These are phyloP conservation scores for Isochrysis galbana DNA, from an alignment of 78 protist genomes.

Conservation along the genomic window DNA sequence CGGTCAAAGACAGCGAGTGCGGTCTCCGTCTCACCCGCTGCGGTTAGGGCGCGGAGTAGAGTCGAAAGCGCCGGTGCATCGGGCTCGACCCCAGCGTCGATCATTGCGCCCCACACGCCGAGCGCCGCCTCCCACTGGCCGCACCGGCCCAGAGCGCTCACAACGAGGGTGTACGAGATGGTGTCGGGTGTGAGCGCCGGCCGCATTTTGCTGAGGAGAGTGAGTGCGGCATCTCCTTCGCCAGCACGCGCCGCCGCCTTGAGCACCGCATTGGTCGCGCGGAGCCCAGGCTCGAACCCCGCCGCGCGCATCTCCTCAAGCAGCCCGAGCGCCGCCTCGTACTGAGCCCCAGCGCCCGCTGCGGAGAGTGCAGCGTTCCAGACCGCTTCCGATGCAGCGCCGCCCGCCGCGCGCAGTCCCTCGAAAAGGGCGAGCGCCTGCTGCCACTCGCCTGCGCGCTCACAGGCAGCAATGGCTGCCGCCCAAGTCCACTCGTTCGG, in stretches of 20 bases:
- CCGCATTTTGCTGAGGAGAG: background rate
- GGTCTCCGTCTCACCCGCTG: background rate
- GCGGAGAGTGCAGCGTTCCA: background rate
- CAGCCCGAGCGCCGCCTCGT: background rate
- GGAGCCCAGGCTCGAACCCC: background rate
- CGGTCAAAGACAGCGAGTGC: background rate
- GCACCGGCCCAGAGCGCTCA: background rate
- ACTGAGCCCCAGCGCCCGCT: background rate
- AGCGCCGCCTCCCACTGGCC: background rate
- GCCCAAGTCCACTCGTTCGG: background rate
- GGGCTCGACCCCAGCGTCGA: background rate
- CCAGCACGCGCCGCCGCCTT: background rate
- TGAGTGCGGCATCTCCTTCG: background rate
- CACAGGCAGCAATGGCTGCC: constrained; percentile 1
- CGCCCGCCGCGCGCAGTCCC: background rate
- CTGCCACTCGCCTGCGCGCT: constrained; percentile 11
- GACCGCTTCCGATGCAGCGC: background rate
- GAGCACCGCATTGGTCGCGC: background rate
- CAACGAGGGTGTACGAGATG: background rate
- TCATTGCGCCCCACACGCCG: background rate
- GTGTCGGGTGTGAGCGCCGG: background rate
- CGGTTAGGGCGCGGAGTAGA: background rate
- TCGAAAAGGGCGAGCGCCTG: background rate
- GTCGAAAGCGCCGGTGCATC: background rate
- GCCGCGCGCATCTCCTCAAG: background rate